A percentile compares a stretch with the other conserved stretches of the same genome.
Conservation (phyloP, 2,329 filamentous ascomycete genomes). For the Chrysosporium queenslandicum region DNA sequence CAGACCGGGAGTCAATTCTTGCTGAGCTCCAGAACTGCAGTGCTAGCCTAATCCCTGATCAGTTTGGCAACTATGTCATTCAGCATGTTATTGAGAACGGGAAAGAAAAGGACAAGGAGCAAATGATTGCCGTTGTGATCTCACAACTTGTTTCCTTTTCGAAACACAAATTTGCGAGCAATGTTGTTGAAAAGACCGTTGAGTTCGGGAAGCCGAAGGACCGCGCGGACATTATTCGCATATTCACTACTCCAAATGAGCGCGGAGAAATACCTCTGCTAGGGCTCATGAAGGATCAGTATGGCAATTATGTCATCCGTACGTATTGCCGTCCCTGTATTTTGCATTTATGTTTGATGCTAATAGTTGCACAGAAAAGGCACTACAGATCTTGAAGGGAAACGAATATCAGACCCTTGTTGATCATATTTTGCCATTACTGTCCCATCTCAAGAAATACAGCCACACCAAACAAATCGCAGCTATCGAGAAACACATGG, state of each 20-base stretch:
- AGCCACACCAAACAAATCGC: slow-evolving; percentile 57
- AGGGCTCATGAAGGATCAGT: slow-evolving; percentile 77
- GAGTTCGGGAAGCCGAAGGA: slow-evolving; percentile 59
- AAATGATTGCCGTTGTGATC: slow-evolving; percentile 64
- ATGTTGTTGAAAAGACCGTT: slow-evolving; percentile 92
- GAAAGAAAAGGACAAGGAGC: slow-evolving; percentile 57
- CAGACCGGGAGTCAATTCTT: slow-evolving; percentile 62
- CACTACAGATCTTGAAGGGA: slow-evolving; percentile 55
- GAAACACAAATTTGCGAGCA: slow-evolving; percentile 94
- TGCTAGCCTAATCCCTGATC: slow-evolving; percentile 64
- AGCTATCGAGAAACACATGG: slow-evolving; percentile 46
- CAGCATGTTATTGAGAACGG: slow-evolving; percentile 84
- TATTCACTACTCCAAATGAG: slow-evolving; percentile 50
- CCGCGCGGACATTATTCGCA: slow-evolving; percentile 56
- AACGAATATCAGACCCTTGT: slow-evolving; percentile 51
- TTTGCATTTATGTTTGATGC: background rate
- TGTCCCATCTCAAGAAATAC: slow-evolving; percentile 53
- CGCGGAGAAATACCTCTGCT: slow-evolving; percentile 62
- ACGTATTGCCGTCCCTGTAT: slow-evolving; percentile 38
- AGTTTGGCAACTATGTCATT: slow-evolving; percentile 92
- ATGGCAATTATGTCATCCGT: slow-evolving; percentile 95
- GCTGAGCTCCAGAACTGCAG: slow-evolving; percentile 67
- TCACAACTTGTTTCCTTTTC: slow-evolving; percentile 63
- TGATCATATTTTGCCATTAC: slow-evolving; percentile 53
- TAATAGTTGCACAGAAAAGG: slow-evolving; percentile 57